Conservation (phyloP, 2,329 filamentous ascomycete genomes). For the Aspergillus ibericus region DNA sequence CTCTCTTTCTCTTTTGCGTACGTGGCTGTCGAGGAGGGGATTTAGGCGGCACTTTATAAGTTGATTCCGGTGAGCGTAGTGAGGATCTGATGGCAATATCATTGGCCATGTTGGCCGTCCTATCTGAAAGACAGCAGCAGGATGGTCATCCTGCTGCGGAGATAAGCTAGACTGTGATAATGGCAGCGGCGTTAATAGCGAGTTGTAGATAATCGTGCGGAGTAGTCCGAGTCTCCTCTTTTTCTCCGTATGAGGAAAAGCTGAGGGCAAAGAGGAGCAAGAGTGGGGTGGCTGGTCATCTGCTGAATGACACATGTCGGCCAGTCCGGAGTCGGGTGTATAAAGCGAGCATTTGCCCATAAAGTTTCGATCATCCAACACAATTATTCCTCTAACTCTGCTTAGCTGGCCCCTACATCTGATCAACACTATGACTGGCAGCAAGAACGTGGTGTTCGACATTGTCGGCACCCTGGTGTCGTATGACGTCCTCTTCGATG, state of each 20-base stretch:
- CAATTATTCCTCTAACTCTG: neutral
- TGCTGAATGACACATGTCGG: neutral
- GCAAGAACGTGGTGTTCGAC: conserved; percentile 32
- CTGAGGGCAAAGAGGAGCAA: neutral
- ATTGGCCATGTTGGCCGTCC: neutral
- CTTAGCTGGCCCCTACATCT: neutral
- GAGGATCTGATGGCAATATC: neutral
- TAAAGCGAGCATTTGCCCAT: neutral
- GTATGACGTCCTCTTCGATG: conserved; percentile 41
- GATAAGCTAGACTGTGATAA: conserved; percentile 2
- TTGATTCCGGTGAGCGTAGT: neutral
- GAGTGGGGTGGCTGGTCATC: conserved; percentile 1
- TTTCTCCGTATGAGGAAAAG: neutral
- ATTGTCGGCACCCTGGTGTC: conserved; percentile 44
- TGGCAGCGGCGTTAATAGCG: neutral
- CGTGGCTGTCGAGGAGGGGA: neutral
- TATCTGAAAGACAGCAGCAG: neutral
- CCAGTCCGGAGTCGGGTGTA: neutral
- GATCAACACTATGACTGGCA: neutral
- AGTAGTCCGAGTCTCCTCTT: neutral
- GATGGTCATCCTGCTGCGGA: neutral
- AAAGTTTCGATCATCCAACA: neutral
- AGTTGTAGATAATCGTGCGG: neutral
- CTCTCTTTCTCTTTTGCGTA: neutral
- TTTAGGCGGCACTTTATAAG: neutral